Conservation (phyloP, 2,329 filamentous ascomycete species). For the Myriosclerotinia curreyana region DNA sequence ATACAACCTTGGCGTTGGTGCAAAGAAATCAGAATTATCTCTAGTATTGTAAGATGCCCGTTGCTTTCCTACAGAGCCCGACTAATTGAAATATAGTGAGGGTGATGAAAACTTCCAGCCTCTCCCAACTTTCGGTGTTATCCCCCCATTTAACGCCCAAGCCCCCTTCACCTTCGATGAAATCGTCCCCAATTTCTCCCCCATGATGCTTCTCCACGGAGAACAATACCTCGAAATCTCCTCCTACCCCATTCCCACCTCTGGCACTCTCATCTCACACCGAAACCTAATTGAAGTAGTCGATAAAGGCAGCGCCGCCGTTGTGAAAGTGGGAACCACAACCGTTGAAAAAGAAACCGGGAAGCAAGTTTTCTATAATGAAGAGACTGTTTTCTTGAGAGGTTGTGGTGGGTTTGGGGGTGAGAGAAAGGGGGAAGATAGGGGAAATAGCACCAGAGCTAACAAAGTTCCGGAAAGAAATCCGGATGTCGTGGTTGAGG, state of each 20-base stretch:
- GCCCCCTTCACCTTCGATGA: slow-evolving; percentile 76
- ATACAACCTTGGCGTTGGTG: slow-evolving; percentile 92
- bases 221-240: slow-evolving; percentile 97
- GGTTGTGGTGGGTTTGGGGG: slow-evolving; percentile 90
- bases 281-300: slow-evolving; percentile 87
- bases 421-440: slow-evolving; percentile 69
- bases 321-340: slow-evolving; percentile 75
- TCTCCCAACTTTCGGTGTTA: slow-evolving; percentile 90
- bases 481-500: slow-evolving; percentile 80
- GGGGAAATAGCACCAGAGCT: slow-evolving; percentile 74
- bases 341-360: slow-evolving; percentile 83
- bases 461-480: slow-evolving; percentile 75
- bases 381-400: slow-evolving; percentile 87
- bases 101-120: slow-evolving; percentile 89
- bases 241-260: slow-evolving; percentile 87
- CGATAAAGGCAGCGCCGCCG: slow-evolving; percentile 88
- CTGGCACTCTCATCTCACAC: slow-evolving; percentile 70
- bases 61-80: neutral
- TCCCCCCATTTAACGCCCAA: slow-evolving; percentile 86
- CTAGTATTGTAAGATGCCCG: slow-evolving; percentile 64
- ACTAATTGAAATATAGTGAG: slow-evolving; percentile 50
- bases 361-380: slow-evolving; percentile 95
- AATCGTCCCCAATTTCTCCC: slow-evolving; percentile 91
- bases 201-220: slow-evolving; percentile 98
- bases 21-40: slow-evolving; percentile 82